These are phyloP conservation scores for Yamadazyma trypodendri DNA, from an alignment of 1,139 yeast genomes.

Conservation along the genomic window DNA sequence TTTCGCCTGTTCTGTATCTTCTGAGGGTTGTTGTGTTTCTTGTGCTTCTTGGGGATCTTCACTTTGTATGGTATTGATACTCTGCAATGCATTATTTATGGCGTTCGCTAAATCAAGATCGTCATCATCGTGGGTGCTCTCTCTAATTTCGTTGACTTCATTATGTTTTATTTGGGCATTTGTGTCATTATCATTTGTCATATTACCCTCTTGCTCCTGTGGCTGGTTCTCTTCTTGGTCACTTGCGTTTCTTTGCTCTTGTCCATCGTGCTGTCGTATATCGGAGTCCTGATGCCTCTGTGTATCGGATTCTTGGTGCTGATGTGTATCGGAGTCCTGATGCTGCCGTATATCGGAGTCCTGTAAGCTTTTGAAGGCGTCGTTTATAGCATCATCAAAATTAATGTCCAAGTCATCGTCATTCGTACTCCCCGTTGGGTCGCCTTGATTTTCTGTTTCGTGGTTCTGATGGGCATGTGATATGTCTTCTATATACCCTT, in stretches of 20 bases:
- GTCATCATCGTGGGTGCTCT: conserved; percentile 12
- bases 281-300: conserved; percentile 12
- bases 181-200: conserved; percentile 1
- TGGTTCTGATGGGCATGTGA: conserved; percentile 2
- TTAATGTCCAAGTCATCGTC: conserved; percentile 22
- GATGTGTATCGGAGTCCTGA: too few relatives aligned
- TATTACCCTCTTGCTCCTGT: neutral
- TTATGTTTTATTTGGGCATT: too few relatives aligned
- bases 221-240: neutral
- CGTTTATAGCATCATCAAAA: conserved; percentile 28
- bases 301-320: neutral
- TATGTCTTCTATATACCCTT: neutral
- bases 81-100: conserved; percentile 16
- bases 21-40: neutral
- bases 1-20: conserved; percentile 1
- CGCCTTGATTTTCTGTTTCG: conserved; percentile 9
- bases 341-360: conserved; percentile 7
- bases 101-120: conserved; percentile 20
- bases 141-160: too few relatives aligned
- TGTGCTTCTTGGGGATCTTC: conserved; percentile 2
- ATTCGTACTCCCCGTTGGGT: conserved; percentile 7
- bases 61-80: conserved; percentile 15
- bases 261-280: neutral
- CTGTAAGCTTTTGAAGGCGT: conserved; percentile 23
- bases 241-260: neutral